These are phyloP conservation scores for Coniophora puteana DNA, from an alignment of 1,284 basidiomycete genomes.

Conservation along the genomic window DNA sequence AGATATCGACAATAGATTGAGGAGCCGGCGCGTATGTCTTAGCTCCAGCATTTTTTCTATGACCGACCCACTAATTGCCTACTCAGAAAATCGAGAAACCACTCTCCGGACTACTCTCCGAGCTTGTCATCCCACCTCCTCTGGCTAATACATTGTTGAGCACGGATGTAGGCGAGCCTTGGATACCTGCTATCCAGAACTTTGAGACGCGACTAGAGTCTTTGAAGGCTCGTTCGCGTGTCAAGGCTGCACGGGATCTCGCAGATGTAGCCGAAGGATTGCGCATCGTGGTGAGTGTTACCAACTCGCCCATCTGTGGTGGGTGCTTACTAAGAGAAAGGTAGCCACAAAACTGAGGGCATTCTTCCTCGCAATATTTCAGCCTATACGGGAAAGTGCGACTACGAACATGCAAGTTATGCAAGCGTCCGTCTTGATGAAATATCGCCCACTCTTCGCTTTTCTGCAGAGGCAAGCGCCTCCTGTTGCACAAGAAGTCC, in stretches of 20 bases:
- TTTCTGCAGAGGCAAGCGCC: conserved; percentile 86
- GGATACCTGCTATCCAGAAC: conserved; percentile 78
- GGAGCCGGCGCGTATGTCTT: conserved; percentile 70
- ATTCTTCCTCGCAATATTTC: conserved; percentile 82
- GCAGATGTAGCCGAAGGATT: conserved; percentile 83
- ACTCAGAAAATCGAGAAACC: conserved; percentile 83
- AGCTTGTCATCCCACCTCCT: conserved; percentile 80
- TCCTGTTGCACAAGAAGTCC: conserved; percentile 84
- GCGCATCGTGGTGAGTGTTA: conserved; percentile 68
- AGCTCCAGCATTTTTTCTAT: conserved; percentile 1
- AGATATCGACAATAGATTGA: conserved; percentile 84
- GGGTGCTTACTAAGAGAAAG: conserved; percentile 39
- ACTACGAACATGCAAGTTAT: conserved; percentile 92
- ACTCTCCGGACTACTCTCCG: conserved; percentile 74
- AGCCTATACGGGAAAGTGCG: conserved; percentile 79
- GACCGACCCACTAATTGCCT: conserved; percentile 6
- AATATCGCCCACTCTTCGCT: conserved; percentile 79
- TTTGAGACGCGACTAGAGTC: conserved; percentile 76
- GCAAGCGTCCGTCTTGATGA: conserved; percentile 85
- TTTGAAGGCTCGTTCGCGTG: conserved; percentile 67
- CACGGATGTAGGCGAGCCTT: conserved; percentile 76
- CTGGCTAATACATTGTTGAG: conserved; percentile 83
- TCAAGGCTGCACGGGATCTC: conserved; percentile 83
- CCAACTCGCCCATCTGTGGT: background rate
- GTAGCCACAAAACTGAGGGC: conserved; percentile 85